Conservation (phyloP, 768 basidiomycete species). For the Exidia glandulosa region DNA sequence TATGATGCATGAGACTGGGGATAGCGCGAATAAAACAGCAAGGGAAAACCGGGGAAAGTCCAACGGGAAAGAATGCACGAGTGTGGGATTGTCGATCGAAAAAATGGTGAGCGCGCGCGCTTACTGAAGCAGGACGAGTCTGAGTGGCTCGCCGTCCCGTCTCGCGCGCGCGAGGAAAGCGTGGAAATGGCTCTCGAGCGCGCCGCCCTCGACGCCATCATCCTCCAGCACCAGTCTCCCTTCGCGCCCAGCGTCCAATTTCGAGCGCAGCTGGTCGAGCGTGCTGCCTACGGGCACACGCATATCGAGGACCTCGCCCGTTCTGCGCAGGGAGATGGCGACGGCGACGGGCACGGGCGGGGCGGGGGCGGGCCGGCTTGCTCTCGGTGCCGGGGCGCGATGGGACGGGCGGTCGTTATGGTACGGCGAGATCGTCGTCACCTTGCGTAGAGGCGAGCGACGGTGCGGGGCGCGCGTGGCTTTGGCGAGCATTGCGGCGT, state of each 20-base stretch:
- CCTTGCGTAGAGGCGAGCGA: too few relatives aligned
- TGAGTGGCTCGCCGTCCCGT: neutral
- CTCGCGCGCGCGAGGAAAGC: neutral
- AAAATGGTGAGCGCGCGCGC: too few relatives aligned
- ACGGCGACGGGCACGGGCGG: neutral
- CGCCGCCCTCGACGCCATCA: neutral
- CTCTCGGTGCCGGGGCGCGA: too few relatives aligned
- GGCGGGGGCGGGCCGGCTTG: neutral
- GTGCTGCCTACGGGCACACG: neutral
- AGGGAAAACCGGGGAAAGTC: too few relatives aligned
- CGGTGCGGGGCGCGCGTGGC: too few relatives aligned
- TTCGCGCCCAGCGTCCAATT: neutral
- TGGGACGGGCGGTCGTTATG: too few relatives aligned
- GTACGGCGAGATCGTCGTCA: too few relatives aligned
- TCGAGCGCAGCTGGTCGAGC: neutral
- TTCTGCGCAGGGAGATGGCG: slow-evolving; percentile 5
- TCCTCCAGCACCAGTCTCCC: neutral
- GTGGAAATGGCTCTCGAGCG: neutral
- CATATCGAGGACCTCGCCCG: slow-evolving; percentile 16
- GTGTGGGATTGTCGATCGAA: too few relatives aligned
- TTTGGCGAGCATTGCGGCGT: too few relatives aligned
- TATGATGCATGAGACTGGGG: too few relatives aligned
- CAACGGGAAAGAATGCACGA: too few relatives aligned
- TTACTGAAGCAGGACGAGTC: neutral
- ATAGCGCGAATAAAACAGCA: too few relatives aligned